These are phyloP conservation scores for Boletellus emodensis DNA, from an alignment of 768 basidiomycete genomes.

Conservation along the genomic window DNA sequence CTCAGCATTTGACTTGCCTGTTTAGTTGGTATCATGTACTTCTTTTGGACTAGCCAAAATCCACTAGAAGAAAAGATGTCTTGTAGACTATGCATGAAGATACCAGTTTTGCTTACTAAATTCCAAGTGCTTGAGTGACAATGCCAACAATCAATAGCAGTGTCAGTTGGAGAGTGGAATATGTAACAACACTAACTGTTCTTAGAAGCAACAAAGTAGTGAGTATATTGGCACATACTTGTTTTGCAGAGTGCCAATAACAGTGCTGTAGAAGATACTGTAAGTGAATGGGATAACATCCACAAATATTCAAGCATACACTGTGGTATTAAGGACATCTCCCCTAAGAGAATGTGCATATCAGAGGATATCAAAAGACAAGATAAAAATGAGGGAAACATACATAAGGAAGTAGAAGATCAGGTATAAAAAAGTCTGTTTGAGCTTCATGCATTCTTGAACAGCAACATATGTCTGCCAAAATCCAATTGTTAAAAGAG, in stretches of 20 bases:
- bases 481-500: conserved; percentile 60
- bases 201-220: conserved; percentile 1
- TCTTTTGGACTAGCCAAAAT: conserved; percentile 69
- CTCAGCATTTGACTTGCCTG: conserved; percentile 25
- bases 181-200: conserved; percentile 53
- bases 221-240: conserved; percentile 36
- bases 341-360: conserved; percentile 42
- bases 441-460: conserved; percentile 60
- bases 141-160: conserved; percentile 65
- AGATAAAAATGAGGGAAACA: conserved; percentile 17
- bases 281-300: conserved; percentile 1
- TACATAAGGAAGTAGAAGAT: conserved; percentile 76
- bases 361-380: background rate
- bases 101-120: conserved; percentile 47
- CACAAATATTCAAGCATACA: conserved; percentile 39
- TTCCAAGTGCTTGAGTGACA: conserved; percentile 59
- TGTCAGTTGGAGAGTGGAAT: conserved; percentile 69
- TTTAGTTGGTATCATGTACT: conserved; percentile 61
- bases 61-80: conserved; percentile 31
- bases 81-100: background rate
- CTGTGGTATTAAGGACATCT: conserved; percentile 70
- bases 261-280: conserved; percentile 43
- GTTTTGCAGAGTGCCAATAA: conserved; percentile 68
- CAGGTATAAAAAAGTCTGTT: conserved; percentile 71
- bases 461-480: conserved; percentile 62